Evolutionary conservation across 176 grass and related monocot species (phyloP).

Genomic region (Avena atlantica): DNA sequence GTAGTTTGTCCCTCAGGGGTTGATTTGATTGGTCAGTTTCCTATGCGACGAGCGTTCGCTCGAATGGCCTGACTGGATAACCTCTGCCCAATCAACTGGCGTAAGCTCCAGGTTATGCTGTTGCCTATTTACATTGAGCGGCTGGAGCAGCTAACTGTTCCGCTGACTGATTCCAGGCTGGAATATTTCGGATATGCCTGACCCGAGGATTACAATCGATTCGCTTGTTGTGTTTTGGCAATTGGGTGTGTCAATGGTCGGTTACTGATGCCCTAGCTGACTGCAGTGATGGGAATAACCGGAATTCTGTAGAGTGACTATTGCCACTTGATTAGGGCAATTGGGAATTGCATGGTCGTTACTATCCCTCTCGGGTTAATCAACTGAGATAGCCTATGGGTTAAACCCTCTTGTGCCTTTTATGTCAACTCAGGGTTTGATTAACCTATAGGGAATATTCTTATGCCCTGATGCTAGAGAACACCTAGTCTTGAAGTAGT

Average conservation of each 20-base stretch:
- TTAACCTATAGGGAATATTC: background rate
- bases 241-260: background rate
- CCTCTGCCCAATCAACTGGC: constrained; percentile 2
- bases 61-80: background rate
- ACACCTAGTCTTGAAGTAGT: background rate
- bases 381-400: background rate
- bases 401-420: background rate
- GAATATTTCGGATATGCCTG: background rate
- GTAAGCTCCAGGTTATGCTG: background rate
- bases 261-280: background rate
- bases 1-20: background rate
- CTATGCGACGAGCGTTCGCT: background rate
- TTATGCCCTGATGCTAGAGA: background rate
- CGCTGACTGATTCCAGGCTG: background rate
- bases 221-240: background rate
- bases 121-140: background rate
- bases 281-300: background rate
- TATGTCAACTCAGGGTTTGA: too few relatives aligned
- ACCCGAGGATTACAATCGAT: background rate
- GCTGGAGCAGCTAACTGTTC: background rate
- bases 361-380: background rate
- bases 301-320: background rate
- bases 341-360: background rate
- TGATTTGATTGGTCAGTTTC: background rate
- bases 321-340: constrained; percentile 3